Evolutionary conservation across 1,139 yeast species (phyloP).

Genomic region (Yamadazyma trypodendri): DNA sequence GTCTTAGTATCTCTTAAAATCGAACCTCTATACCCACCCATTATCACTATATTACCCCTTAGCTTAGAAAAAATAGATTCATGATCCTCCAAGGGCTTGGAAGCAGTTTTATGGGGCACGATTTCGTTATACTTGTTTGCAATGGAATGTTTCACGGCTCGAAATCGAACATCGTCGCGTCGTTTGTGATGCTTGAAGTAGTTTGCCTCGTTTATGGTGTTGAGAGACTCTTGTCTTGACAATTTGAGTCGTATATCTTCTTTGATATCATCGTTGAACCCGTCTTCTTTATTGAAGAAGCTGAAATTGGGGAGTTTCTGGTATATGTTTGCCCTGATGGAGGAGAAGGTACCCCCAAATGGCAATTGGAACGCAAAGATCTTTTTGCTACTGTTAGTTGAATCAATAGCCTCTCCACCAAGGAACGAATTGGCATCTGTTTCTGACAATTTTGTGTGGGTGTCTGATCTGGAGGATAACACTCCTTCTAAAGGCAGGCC

Average conservation of each 20-base stretch:
- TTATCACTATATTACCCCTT: constrained; percentile 71
- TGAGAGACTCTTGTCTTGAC: constrained; percentile 55
- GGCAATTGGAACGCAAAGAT: constrained; percentile 45
- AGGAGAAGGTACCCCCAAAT: constrained; percentile 31
- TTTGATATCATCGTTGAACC: constrained; percentile 18
- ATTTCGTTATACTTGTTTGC: constrained; percentile 48
- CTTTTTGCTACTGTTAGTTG: constrained; percentile 19
- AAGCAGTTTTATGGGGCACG: constrained; percentile 26
- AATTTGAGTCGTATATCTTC: constrained; percentile 46
- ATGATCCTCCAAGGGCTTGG: constrained; percentile 23
- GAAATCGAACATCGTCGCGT: constrained; percentile 62
- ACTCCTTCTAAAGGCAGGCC: neutral
- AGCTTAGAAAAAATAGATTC: constrained; percentile 43
- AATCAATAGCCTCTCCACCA: constrained; percentile 34
- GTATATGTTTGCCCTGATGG: constrained; percentile 22
- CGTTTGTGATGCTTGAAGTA: constrained; percentile 56
- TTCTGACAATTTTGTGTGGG: constrained; percentile 16
- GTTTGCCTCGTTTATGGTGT: constrained; percentile 63
- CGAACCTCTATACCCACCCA: constrained; percentile 91
- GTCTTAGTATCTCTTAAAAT: constrained; percentile 68
- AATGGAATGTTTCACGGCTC: constrained; percentile 67
- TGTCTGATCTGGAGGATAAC: neutral
- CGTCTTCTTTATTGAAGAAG: constrained; percentile 17
- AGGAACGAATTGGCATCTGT: constrained; percentile 41
- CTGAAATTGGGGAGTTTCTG: constrained; percentile 18